phyloP scores from a whole-genome alignment of 306 rosid species.

The Dalbergia oliveri region DNA sequence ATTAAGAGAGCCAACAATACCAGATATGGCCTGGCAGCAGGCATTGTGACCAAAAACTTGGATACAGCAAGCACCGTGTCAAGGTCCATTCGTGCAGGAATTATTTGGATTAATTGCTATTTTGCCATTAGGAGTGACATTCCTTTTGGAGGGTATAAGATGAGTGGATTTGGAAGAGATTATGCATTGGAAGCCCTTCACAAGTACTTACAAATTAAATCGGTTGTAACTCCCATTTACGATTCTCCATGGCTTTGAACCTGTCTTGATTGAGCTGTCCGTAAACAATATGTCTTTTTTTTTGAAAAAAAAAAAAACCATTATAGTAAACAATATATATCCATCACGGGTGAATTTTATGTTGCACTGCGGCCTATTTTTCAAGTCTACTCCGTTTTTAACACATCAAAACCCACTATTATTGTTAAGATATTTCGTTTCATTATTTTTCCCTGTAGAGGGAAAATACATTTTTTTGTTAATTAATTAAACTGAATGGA shows the following conservation, averaged over 20 bases:
- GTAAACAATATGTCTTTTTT: too few species aligned
- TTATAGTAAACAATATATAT: too few species aligned
- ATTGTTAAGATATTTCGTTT: too few species aligned
- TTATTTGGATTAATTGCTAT: conserved; percentile 81
- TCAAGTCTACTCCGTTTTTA: background rate
- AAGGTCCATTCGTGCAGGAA: conserved; percentile 76
- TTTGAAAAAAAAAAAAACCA: too few species aligned
- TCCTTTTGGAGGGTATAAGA: conserved; percentile 80
- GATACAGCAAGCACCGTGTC: conserved; percentile 76
- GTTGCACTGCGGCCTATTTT: background rate
- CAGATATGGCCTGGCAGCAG: conserved; percentile 83
- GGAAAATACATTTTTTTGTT: too few species aligned
- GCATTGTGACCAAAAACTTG: conserved; percentile 70
- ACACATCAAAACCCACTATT: too few species aligned
- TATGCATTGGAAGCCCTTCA: conserved; percentile 65
- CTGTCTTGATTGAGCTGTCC: too few species aligned
- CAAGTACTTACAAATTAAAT: conserved; percentile 73
- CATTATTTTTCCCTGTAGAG: too few species aligned
- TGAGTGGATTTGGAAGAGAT: conserved; percentile 86
- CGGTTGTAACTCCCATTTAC: conserved; percentile 73
- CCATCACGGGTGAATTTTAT: background rate
- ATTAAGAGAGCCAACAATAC: conserved; percentile 73
- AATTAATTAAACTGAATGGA: background rate
- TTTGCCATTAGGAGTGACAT: conserved; percentile 51
- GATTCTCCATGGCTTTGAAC: conserved; percentile 84